Conservation (phyloP, 2,329 filamentous ascomycete species). For the Aspergillus pseudoglaucus region DNA sequence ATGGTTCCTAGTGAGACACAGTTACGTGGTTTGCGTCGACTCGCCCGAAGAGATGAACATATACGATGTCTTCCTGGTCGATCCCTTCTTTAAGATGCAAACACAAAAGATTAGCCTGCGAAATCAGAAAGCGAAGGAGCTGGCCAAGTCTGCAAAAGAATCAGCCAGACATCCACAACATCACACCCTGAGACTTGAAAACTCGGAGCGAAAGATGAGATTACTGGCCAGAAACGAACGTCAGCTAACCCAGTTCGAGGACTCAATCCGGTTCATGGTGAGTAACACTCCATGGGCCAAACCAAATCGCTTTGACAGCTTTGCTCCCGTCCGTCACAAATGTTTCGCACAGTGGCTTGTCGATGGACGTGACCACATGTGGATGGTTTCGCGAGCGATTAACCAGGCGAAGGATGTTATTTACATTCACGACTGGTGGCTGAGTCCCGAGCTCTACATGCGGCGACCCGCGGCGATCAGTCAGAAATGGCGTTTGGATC, state of each 20-base stretch:
- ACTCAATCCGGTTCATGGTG: constrained; percentile 83
- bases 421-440: constrained; percentile 99
- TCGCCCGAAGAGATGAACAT: constrained; percentile 98
- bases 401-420: constrained; percentile 97
- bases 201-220: constrained; percentile 86
- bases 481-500: constrained; percentile 94
- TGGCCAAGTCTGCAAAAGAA: constrained; percentile 60
- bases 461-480: constrained; percentile 88
- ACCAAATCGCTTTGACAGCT: constrained; percentile 83
- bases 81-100: constrained; percentile 76
- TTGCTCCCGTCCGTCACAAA: constrained; percentile 77
- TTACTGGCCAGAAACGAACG: constrained; percentile 86
- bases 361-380: constrained; percentile 97
- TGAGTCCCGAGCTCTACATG: constrained; percentile 94
- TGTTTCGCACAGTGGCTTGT: constrained; percentile 96
- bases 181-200: constrained; percentile 80
- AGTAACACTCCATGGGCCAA: constrained; percentile 75
- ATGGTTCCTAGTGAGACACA: constrained; percentile 97
- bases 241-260: constrained; percentile 84
- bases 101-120: constrained; percentile 57
- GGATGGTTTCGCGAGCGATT: constrained; percentile 94
- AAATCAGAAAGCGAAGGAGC: constrained; percentile 49
- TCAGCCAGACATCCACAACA: constrained; percentile 60
- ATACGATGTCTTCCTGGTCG: constrained; percentile 96
- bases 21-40: constrained; percentile 96